Evolutionary conservation across 176 grass and related monocot species (phyloP), one percentile per base, ranked within the genome.

Genomic region (Alopecurus myosuroides): DNA sequence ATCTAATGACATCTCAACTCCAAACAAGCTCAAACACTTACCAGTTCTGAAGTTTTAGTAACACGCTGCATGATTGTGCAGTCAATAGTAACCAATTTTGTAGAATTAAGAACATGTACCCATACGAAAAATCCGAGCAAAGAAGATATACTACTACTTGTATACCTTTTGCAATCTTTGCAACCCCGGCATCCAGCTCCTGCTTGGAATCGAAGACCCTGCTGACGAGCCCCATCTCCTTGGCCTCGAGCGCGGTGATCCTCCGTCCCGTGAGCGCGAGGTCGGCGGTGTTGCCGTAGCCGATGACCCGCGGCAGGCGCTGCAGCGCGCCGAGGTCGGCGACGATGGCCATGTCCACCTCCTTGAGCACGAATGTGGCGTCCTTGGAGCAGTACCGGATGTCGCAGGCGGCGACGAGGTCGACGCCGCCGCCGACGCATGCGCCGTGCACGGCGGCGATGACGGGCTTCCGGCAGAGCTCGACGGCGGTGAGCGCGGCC

Each of bases 331-430:
- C 91, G 42, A 98, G 85, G 86, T 98, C 93, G 3, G 93, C 96
- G 31, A 92, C 85, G 57, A 95, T 85, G 82, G 91, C 96, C 87
- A 98, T 86, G 45, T 98, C 96, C 48, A 98, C 96, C 83, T 98
- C 96, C 85, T 89, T 98, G 75, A 95, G 80, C 80, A 86, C 87
- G 75, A 98, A 95, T 19, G 92, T 92, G 17, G 96, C 91, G 53
- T 81, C 82, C 56, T 77, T 87, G 8, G 90, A 90, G 91, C 89
- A 94, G 79, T 53, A 95, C 1, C 93, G 58, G 17, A 98, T 83
- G 92, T 98, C 91, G 61, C 91, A 98, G 53, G 93, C 89, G 0
- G 91, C 73, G 0, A 90, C 81, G n/a, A 98, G 10, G 14, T 95
- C 93, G 10, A 95, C 83, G 18, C 93, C 95, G 11, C 65, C 93